Evolutionary conservation across 495 filamentous ascomycete genomes (phyloP).

Genomic region (Usnea hakonensis): DNA sequence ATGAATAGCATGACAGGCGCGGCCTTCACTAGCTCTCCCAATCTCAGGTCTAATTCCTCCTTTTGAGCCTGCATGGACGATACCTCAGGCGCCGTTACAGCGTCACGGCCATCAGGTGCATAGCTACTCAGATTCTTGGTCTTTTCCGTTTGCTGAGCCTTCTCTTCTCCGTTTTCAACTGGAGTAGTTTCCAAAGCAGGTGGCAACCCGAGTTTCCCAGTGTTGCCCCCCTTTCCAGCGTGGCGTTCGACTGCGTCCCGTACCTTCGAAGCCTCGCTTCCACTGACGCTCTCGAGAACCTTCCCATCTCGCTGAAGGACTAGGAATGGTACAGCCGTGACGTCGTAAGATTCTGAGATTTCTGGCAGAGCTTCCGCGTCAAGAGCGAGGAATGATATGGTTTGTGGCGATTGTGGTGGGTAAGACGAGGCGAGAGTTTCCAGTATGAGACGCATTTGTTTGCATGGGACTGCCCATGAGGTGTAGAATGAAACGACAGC

Average conservation of each 20-base stretch:
- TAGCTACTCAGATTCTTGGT: conserved; percentile 35
- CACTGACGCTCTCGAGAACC: conserved; percentile 72
- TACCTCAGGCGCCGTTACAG: conserved; percentile 43
- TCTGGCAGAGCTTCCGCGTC: conserved; percentile 86
- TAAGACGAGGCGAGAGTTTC: conserved; percentile 76
- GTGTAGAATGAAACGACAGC: conserved; percentile 88
- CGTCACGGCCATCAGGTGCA: conserved; percentile 39
- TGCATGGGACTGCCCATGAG: conserved; percentile 93
- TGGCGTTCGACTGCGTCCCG: conserved; percentile 76
- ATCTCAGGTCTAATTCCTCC: conserved; percentile 69
- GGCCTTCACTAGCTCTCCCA: conserved; percentile 77
- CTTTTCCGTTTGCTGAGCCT: conserved; percentile 25
- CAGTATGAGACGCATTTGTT: conserved; percentile 86
- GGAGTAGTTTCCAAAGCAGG: conserved; percentile 44
- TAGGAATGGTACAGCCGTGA: conserved; percentile 86
- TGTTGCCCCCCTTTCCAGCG: conserved; percentile 40
- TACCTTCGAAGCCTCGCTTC: conserved; percentile 77
- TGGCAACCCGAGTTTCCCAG: conserved; percentile 40
- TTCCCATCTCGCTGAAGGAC: conserved; percentile 65
- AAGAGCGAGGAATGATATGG: conserved; percentile 74
- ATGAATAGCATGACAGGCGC: conserved; percentile 95
- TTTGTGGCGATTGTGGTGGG: conserved; percentile 53
- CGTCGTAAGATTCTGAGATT: conserved; percentile 80
- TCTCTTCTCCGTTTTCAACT: conserved; percentile 32
- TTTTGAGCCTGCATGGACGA: conserved; percentile 52